Conservation (phyloP, 2,329 filamentous ascomycete species). For the Aureobasidium musti region DNA sequence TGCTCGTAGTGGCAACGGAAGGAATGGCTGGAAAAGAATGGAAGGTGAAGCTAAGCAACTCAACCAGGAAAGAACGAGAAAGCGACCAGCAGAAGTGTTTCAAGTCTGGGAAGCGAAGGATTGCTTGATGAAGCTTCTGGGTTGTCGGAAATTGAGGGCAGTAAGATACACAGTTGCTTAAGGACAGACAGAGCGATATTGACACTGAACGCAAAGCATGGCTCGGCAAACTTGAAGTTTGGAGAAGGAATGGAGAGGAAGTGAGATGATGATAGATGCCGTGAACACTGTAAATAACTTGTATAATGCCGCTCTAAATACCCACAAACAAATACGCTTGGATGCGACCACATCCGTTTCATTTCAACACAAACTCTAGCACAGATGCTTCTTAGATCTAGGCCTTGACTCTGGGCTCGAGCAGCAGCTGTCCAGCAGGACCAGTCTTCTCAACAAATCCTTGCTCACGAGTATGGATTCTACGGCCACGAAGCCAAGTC, state of each 20-base stretch:
- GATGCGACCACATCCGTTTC: background rate
- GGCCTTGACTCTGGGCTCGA: conserved; percentile 46
- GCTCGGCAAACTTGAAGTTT: background rate
- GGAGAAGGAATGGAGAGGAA: background rate
- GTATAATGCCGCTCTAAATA: background rate
- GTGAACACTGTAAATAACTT: background rate
- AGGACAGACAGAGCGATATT: too few relatives aligned
- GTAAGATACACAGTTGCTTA: too few relatives aligned
- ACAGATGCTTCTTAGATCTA: background rate
- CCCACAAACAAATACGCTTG: background rate
- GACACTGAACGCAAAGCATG: too few relatives aligned
- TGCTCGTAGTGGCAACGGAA: too few relatives aligned
- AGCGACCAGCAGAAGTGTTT: too few relatives aligned
- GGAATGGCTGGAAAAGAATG: too few relatives aligned
- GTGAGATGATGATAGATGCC: background rate
- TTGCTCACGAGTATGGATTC: conserved; percentile 70
- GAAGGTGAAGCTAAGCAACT: too few relatives aligned
- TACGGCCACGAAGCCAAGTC: conserved; percentile 79
- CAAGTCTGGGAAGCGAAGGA: too few relatives aligned
- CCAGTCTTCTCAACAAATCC: conserved; percentile 62
- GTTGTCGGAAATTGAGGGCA: too few relatives aligned
- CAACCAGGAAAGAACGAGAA: too few relatives aligned
- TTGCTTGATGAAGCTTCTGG: too few relatives aligned
- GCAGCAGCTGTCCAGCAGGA: conserved; percentile 53
- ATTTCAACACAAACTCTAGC: background rate